These are phyloP conservation scores for Lodderomyces orthopsilosis DNA, from an alignment of 1,139 yeast genomes.

Conservation along the genomic window DNA sequence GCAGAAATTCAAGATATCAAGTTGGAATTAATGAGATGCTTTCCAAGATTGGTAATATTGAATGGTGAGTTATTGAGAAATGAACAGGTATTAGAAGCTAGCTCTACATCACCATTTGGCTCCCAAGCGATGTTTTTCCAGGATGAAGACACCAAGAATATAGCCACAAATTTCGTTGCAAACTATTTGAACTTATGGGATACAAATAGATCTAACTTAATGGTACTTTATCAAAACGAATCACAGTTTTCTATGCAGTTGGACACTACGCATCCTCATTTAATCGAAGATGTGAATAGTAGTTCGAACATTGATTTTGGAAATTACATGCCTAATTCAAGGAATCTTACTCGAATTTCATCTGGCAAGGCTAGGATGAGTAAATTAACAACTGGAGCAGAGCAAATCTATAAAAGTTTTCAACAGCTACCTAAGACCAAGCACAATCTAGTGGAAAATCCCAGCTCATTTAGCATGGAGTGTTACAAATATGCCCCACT, in stretches of 20 bases:
- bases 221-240: conserved; percentile 73
- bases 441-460: conserved; percentile 64
- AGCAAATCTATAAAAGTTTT: conserved; percentile 60
- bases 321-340: conserved; percentile 63
- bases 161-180: conserved; percentile 73
- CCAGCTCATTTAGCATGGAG: conserved; percentile 73
- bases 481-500: conserved; percentile 69
- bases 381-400: conserved; percentile 70
- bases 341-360: conserved; percentile 73
- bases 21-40: conserved; percentile 62
- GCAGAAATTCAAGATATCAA: conserved; percentile 47
- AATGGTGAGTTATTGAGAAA: conserved; percentile 80
- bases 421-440: conserved; percentile 69
- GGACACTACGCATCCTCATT: conserved; percentile 51
- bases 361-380: conserved; percentile 52
- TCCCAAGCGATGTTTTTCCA: conserved; percentile 65
- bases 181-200: conserved; percentile 84
- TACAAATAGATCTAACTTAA: conserved; percentile 63
- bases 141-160: conserved; percentile 64
- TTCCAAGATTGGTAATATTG: conserved; percentile 75
- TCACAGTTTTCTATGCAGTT: conserved; percentile 79
- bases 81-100: conserved; percentile 54
- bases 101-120: conserved; percentile 57
- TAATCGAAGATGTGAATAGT: conserved; percentile 40
- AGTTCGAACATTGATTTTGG: conserved; percentile 49